phyloP scores from a whole-genome alignment of 305 asterid species.

The Rubia occidens region DNA sequence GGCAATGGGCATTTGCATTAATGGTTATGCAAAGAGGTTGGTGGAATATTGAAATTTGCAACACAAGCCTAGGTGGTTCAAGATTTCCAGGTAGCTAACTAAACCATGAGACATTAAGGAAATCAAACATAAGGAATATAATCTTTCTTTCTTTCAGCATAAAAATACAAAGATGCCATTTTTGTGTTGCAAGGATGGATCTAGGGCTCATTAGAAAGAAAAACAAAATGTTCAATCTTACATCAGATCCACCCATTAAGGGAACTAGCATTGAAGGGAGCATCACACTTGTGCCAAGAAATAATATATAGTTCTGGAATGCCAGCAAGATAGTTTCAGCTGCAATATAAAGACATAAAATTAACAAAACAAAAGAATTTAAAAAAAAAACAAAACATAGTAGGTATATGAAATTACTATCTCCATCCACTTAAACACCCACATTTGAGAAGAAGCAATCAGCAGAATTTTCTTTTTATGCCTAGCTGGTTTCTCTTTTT shows the following conservation, averaged over 20 bases:
- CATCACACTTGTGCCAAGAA: constrained; percentile 91
- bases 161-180: not conserved
- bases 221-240: constrained; percentile 30
- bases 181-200: not conserved
- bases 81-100: not conserved
- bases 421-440: not conserved
- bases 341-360: constrained; percentile 34
- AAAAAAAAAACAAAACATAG: not conserved
- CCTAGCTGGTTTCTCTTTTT: not conserved
- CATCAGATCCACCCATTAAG: constrained; percentile 87
- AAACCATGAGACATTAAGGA: not conserved
- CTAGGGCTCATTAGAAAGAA: not conserved
- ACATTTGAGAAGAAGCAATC: not conserved
- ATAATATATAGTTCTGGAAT: constrained; percentile 84
- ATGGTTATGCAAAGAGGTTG: not conserved
- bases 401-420: not conserved
- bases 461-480: not conserved
- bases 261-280: constrained; percentile 84
- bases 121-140: not conserved
- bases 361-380: not conserved
- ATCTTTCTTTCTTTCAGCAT: not conserved
- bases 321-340: constrained; percentile 94
- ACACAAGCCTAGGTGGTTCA: not conserved
- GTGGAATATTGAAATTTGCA: too few relatives aligned
- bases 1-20: not conserved